A percentile compares a stretch with the other conserved stretches of the same genome.
phyloP scores from a whole-genome alignment of 2,329 filamentous ascomycete genomes.

The Bisporella sp. region DNA sequence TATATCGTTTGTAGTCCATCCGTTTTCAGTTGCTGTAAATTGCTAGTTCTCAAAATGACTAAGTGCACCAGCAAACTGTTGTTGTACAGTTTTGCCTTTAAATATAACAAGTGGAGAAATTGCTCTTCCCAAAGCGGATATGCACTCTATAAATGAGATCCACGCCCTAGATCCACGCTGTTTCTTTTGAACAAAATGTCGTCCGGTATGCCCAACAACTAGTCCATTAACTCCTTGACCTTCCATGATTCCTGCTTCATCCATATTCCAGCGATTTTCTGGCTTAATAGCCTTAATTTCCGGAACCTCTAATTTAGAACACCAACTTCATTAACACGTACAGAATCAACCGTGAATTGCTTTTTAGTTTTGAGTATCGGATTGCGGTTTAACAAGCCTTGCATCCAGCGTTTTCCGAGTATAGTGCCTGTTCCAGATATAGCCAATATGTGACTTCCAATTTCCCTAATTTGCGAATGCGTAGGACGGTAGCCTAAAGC shows the following conservation, averaged over 20 bases:
- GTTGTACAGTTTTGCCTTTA: neutral
- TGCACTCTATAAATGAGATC: conserved; percentile 9
- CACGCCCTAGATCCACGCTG: conserved; percentile 1
- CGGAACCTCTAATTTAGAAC: no score
- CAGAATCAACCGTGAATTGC: no score
- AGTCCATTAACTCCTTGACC: conserved; percentile 2
- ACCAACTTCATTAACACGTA: no score
- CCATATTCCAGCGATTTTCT: no score
- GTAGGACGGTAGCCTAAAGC: no score
- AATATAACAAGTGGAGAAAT: conserved; percentile 1
- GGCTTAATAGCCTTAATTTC: neutral
- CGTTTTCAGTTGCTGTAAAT: neutral
- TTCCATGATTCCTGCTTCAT: neutral
- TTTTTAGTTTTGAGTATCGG: no score
- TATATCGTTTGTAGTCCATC: neutral
- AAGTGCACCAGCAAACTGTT: neutral
- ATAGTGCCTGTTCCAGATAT: no score
- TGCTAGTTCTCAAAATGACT: neutral
- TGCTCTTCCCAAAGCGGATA: neutral
- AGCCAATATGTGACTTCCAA: no score
- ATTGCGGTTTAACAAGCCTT: no score
- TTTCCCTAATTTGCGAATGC: no score
- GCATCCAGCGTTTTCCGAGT: no score
- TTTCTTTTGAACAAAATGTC: conserved; percentile 5
- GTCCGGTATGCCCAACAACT: conserved; percentile 1